A percentile compares a stretch with the other conserved stretches of the same genome.
Evolutionary conservation across 345 rosid species (phyloP).

Genomic region (Pistacia atlantica): DNA sequence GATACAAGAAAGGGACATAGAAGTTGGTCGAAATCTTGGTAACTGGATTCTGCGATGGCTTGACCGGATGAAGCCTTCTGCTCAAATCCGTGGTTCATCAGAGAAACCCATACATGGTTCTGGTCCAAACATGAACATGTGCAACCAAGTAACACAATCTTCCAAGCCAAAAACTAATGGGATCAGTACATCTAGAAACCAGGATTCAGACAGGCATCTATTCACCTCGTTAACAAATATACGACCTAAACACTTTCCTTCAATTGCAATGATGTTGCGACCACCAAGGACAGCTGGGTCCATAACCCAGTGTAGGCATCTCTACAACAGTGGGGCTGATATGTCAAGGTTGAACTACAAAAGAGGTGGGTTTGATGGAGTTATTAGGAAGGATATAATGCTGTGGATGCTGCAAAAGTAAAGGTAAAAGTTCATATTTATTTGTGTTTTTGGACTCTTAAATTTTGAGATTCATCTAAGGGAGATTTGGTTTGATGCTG

Average conservation of each 20-base stretch:
- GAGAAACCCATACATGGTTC: constrained; percentile 29
- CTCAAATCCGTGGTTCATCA: constrained; percentile 61
- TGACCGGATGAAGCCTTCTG: constrained; percentile 85
- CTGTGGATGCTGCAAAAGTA: constrained; percentile 58
- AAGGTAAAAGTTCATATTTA: constrained; percentile 14
- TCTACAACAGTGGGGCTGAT: constrained; percentile 27
- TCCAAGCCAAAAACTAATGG: constrained; percentile 43
- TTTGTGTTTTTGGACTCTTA: constrained; percentile 5
- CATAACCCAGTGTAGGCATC: constrained; percentile 62
- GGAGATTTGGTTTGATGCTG: not conserved
- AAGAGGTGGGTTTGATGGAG: constrained; percentile 40
- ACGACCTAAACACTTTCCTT: constrained; percentile 57
- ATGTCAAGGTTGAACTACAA: constrained; percentile 28
- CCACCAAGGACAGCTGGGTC: constrained; percentile 53
- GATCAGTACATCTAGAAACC: constrained; percentile 39
- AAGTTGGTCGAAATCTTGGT: constrained; percentile 84
- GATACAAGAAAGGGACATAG: constrained; percentile 81
- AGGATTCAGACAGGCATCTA: constrained; percentile 54
- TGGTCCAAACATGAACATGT: constrained; percentile 36
- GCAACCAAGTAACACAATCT: constrained; percentile 39
- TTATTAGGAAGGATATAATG: constrained; percentile 71
- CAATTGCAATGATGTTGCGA: constrained; percentile 65
- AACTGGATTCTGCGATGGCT: constrained; percentile 91
- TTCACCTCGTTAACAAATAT: constrained; percentile 48
- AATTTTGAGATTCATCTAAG: not conserved